Evolutionary conservation across 768 basidiomycete species (phyloP).

Genomic region (Tricholoma sp.): DNA sequence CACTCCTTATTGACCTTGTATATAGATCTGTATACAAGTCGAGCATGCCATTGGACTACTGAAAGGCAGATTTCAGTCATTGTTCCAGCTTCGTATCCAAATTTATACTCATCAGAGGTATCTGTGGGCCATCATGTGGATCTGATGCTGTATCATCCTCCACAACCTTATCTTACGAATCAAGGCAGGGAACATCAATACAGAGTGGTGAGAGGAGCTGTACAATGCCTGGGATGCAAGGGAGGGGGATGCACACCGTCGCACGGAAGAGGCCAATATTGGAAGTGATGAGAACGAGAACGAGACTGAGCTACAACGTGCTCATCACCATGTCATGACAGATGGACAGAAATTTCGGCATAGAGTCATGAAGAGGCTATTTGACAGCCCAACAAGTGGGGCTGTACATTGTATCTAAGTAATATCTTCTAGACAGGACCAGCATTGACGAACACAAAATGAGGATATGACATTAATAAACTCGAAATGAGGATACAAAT

Average conservation of each 20-base stretch:
- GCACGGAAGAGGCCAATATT: background rate
- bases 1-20: too few relatives aligned
- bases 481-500: too few relatives aligned
- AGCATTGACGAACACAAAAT: too few relatives aligned
- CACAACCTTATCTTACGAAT: background rate
- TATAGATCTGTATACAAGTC: background rate
- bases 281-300: too few relatives aligned
- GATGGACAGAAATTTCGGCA: background rate
- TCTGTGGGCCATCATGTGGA: background rate
- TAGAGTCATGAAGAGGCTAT: background rate
- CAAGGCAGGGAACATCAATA: background rate
- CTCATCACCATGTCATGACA: background rate
- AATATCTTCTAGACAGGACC: too few relatives aligned
- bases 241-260: background rate
- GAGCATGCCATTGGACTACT: background rate
- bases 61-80: background rate
- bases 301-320: background rate
- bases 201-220: background rate
- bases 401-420: background rate
- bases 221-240: background rate
- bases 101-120: background rate
- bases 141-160: background rate
- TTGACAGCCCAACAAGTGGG: background rate
- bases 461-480: too few relatives aligned
- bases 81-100: background rate